Percentiles rank a stretch among this genome's conserved stretches.
These are phyloP conservation scores for Capronia epimyces DNA, from an alignment of 2,329 filamentous ascomycete species.

Conservation along the genomic window DNA sequence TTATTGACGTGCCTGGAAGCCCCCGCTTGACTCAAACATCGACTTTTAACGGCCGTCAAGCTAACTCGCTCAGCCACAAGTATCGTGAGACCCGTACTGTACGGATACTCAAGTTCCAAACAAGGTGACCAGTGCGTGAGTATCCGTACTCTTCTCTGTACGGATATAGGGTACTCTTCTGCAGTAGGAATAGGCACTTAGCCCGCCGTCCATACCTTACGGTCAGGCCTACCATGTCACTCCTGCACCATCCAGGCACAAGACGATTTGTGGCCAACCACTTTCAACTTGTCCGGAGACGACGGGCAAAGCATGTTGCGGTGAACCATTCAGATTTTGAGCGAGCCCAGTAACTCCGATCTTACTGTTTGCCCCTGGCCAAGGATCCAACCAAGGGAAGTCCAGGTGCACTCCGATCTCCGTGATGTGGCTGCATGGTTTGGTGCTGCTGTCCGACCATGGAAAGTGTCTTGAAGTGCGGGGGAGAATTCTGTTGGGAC, in stretches of 20 bases:
- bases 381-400: not conserved
- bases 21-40: conserved; percentile 17
- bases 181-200: no score
- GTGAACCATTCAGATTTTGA: no score
- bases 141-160: no score
- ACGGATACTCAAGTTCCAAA: not conserved
- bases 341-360: not conserved
- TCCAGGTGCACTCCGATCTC: not conserved
- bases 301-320: no score
- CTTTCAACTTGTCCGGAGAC: no score
- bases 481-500: conserved; percentile 3
- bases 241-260: no score
- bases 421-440: not conserved
- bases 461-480: not conserved
- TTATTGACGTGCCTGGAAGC: conserved; percentile 8
- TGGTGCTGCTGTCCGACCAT: conserved; percentile 2
- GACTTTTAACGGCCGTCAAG: conserved; percentile 2
- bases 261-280: no score
- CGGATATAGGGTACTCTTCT: no score
- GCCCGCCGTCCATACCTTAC: no score
- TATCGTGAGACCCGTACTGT: not conserved
- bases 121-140: no score
- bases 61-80: not conserved
- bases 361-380: not conserved
- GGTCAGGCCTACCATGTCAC: no score